A percentile compares a stretch with the other conserved stretches of the same genome.
Evolutionary conservation across 73 alveolate genomes (phyloP).

Genomic region (Paramecium biaurelia): DNA sequence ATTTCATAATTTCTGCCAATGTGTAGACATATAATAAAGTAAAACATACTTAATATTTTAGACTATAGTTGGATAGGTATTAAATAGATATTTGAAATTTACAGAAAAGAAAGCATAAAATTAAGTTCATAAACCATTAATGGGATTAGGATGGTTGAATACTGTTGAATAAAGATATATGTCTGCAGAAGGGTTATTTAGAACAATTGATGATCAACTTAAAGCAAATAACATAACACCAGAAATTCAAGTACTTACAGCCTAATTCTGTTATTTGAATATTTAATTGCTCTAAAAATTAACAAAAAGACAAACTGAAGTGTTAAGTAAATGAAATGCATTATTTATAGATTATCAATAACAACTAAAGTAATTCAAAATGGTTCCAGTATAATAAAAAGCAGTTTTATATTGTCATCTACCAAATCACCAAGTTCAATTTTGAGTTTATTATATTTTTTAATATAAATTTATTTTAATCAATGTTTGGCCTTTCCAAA

Average conservation of each 20-base stretch:
- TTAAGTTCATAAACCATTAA: neutral
- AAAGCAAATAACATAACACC: neutral
- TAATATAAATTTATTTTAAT: neutral
- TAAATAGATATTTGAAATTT: neutral
- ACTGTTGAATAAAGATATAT: constrained; percentile 3
- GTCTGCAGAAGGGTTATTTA: constrained; percentile 19
- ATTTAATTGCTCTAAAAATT: neutral
- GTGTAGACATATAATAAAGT: neutral
- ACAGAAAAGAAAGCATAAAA: neutral
- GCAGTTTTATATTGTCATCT: neutral
- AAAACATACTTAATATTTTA: neutral
- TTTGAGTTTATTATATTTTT: neutral
- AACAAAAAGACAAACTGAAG: neutral
- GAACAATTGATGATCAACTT: neutral
- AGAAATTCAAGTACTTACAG: neutral
- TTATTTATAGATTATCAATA: neutral
- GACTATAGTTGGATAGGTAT: neutral
- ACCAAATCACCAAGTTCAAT: neutral
- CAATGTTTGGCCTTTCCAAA: constrained; percentile 71
- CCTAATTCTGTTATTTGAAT: neutral
- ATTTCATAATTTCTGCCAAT: neutral
- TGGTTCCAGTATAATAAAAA: neutral
- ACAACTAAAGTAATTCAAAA: neutral
- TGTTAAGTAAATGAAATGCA: neutral
- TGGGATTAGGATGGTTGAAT: neutral